phyloP scores from a whole-genome alignment of 169 alveolate species.

The Perkinsus olseni region DNA sequence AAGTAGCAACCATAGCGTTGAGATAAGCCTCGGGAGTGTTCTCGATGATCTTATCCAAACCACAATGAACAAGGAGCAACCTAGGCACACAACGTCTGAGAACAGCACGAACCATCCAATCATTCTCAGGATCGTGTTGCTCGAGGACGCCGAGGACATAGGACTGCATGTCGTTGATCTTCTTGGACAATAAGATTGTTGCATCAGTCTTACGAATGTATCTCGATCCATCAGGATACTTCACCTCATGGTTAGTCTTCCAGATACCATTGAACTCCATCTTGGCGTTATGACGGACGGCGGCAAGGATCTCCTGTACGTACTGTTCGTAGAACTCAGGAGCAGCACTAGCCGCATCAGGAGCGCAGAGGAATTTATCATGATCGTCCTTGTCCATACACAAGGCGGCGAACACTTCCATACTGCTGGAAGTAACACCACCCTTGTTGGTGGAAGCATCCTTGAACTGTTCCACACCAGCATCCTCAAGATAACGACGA shows the following conservation, averaged over 20 bases:
- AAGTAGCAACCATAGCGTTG: slow-evolving; percentile 53
- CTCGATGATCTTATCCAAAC: slow-evolving; percentile 42
- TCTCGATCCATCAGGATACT: too few relatives aligned
- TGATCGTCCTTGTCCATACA: slow-evolving; percentile 28
- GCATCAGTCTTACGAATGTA: too few relatives aligned
- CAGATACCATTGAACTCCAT: slow-evolving; percentile 24
- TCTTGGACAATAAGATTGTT: too few relatives aligned
- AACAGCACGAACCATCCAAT: too few relatives aligned
- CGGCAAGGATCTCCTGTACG: slow-evolving; percentile 8
- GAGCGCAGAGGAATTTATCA: background rate
- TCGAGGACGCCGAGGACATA: too few relatives aligned
- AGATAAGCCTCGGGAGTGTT: slow-evolving; percentile 50
- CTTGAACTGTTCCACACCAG: slow-evolving; percentile 57
- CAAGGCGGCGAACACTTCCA: slow-evolving; percentile 68
- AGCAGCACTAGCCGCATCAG: background rate
- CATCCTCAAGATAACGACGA: slow-evolving; percentile 49
- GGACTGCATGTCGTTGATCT: too few relatives aligned
- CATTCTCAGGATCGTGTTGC: too few relatives aligned
- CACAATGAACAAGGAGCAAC: slow-evolving; percentile 38
- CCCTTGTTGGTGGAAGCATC: slow-evolving; percentile 75
- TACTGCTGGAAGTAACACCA: slow-evolving; percentile 69
- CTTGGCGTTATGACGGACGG: slow-evolving; percentile 17
- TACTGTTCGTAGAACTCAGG: slow-evolving; percentile 11
- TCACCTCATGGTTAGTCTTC: slow-evolving; percentile 13
- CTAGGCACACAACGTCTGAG: slow-evolving; percentile 44